A percentile compares a stretch with the other conserved stretches of the same genome.
These are phyloP conservation scores for Aspergillus calidoustus DNA, from an alignment of 2,329 filamentous ascomycete species.

Conservation along the genomic window DNA sequence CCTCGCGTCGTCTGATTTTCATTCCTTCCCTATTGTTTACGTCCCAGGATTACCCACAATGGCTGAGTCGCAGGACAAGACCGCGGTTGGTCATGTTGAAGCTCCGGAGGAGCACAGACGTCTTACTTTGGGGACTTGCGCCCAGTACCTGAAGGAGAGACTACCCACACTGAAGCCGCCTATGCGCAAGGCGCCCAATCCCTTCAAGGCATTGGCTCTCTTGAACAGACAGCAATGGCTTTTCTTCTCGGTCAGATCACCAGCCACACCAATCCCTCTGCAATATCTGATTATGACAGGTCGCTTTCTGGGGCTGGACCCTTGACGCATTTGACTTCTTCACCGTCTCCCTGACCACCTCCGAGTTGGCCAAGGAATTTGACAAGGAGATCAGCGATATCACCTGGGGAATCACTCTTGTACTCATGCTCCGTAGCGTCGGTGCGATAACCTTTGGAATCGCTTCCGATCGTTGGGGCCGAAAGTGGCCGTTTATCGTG, in stretches of 20 bases:
- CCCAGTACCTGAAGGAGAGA: conserved; percentile 57
- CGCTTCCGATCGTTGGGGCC: conserved; percentile 56
- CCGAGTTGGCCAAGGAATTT: conserved; percentile 58
- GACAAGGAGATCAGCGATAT: conserved; percentile 61
- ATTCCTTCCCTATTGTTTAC: neutral
- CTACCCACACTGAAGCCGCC: conserved; percentile 60
- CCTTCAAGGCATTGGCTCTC: conserved; percentile 55
- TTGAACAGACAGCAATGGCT: conserved; percentile 63
- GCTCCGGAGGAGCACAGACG: conserved; percentile 17
- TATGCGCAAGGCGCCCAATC: conserved; percentile 59
- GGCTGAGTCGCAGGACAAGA: conserved; percentile 9
- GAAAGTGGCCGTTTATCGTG: conserved; percentile 64
- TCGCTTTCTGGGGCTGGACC: conserved; percentile 55
- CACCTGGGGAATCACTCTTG: conserved; percentile 63
- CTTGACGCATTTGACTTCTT: conserved; percentile 67
- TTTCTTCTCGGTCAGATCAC: conserved; percentile 53
- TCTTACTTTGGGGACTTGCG: conserved; percentile 37
- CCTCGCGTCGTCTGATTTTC: neutral
- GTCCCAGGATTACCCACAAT: neutral
- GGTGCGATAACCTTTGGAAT: conserved; percentile 63
- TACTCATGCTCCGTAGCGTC: conserved; percentile 65
- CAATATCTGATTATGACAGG: conserved; percentile 27
- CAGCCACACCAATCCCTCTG: neutral
- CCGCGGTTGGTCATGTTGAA: conserved; percentile 1
- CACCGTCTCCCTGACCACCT: conserved; percentile 62